These are phyloP conservation scores for Fusarium bactridioides DNA, from an alignment of 2,329 filamentous ascomycete genomes.

Conservation along the genomic window DNA sequence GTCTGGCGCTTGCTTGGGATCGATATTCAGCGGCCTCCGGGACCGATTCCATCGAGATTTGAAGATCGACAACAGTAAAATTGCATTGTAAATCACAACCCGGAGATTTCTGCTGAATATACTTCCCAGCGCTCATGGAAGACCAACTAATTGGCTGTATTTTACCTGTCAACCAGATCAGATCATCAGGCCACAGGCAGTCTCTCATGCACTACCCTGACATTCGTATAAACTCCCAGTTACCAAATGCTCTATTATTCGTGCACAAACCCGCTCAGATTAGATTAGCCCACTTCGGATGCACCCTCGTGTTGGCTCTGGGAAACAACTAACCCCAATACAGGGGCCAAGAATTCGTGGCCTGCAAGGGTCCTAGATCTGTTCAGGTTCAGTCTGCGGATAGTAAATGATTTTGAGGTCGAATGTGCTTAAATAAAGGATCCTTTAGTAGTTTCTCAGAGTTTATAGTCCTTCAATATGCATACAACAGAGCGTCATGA, in stretches of 20 bases:
- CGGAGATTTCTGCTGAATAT: accelerated
- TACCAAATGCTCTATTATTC: background rate
- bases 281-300: background rate
- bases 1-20: background rate
- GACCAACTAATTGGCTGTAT: background rate
- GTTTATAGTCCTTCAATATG: accelerated
- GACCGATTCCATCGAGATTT: background rate
- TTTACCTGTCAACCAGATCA: background rate
- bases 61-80: accelerated
- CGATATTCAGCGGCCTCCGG: accelerated
- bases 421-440: accelerated
- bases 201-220: background rate
- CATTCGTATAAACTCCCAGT: too few species aligned
- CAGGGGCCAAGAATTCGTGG: background rate
- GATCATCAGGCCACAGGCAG: background rate
- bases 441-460: accelerated
- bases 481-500: too few species aligned
- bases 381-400: background rate
- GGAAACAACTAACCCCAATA: background rate
- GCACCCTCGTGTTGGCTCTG: background rate
- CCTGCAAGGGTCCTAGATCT: background rate
- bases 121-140: background rate
- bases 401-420: accelerated
- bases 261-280: background rate
- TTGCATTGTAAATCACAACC: background rate